Evolutionary conservation across 768 basidiomycete genomes (phyloP), one percentile per base, ranked within the genome.

Genomic region (Mycena galericulata): DNA sequence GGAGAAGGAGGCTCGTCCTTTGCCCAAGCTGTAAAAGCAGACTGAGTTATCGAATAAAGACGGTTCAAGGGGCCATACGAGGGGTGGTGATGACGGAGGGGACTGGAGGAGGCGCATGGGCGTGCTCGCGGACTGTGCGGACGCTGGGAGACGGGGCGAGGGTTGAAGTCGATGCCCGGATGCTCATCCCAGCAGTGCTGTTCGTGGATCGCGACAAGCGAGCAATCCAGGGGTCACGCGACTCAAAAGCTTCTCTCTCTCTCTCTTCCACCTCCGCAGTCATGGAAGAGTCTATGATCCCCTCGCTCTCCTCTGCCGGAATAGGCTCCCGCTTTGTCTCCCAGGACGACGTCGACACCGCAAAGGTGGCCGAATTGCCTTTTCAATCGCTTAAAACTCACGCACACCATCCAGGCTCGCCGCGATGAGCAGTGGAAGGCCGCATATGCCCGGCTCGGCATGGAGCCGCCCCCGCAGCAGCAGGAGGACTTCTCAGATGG

Each of bases 351-450:
- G 80, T 96, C 49, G 94, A 95, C 41, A 81, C 85, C 24, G 92
- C 92, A 40, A 92, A 88, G 61, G 60, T 62, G 22, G 32, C 26
- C 53, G n/a, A n/a, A 34, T 22, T 29, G 47, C 4, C 14, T 22
- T 38, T 47, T 9, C 3, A 6, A 12, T 38, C 7, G 2, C 2
- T 14, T 17, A 2, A 18, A 34, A n/a, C 43, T 49, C 30, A 56
- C 41, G 14, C 43, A 40, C 15, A 8, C 20, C 4, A 40, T n/a
- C 4, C 27, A 62, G 60, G 83, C 87, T 9, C 84, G 89, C 32
- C 83, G 89, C 69, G 94, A 96, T 8, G 93, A 93, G 73, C 92
- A 94, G 73, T 96, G 94, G 94, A 93, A 91, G 74, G 94, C 94
- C 17, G 94, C 94, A 29, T 96, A 95, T 79, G 94, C 94, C 46